phyloP scores from a whole-genome alignment of 2,329 filamentous ascomycete species.

The Hirsutella minnesotensis region DNA sequence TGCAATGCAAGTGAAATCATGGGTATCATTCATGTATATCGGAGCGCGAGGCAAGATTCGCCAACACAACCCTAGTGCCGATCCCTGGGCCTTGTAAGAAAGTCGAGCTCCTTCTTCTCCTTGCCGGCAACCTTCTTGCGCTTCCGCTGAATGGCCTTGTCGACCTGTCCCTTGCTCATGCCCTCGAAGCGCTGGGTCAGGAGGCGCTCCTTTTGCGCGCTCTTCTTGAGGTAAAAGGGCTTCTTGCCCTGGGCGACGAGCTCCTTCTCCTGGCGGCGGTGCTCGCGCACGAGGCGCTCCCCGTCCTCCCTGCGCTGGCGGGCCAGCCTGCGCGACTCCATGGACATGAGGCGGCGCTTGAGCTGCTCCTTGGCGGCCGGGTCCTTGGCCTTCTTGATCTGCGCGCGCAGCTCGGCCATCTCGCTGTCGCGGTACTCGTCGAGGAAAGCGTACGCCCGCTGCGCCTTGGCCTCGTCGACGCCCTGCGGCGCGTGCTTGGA shows the following conservation, averaged over 20 bases:
- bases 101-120: constrained; percentile 65
- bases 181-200: constrained; percentile 67
- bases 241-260: constrained; percentile 77
- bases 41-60: not conserved
- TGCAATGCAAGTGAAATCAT: not conserved
- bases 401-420: constrained; percentile 58
- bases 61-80: not conserved
- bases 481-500: constrained; percentile 81
- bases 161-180: constrained; percentile 77
- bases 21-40: not conserved
- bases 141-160: constrained; percentile 73
- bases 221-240: constrained; percentile 87
- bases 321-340: constrained; percentile 67
- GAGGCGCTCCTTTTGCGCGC: constrained; percentile 79
- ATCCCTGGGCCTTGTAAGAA: constrained; percentile 18
- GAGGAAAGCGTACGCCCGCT: constrained; percentile 75
- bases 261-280: constrained; percentile 75
- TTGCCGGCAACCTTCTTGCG: constrained; percentile 80
- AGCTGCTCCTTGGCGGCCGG: constrained; percentile 54
- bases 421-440: constrained; percentile 79
- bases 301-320: constrained; percentile 58
- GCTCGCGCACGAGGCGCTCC: constrained; percentile 57
- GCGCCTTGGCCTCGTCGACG: constrained; percentile 44
- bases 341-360: constrained; percentile 61
- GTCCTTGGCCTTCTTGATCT: constrained; percentile 56